Base-by-base conservation (phyloP, 192 early-diverging fungal genomes). In the Coemansia sp. region DNA sequence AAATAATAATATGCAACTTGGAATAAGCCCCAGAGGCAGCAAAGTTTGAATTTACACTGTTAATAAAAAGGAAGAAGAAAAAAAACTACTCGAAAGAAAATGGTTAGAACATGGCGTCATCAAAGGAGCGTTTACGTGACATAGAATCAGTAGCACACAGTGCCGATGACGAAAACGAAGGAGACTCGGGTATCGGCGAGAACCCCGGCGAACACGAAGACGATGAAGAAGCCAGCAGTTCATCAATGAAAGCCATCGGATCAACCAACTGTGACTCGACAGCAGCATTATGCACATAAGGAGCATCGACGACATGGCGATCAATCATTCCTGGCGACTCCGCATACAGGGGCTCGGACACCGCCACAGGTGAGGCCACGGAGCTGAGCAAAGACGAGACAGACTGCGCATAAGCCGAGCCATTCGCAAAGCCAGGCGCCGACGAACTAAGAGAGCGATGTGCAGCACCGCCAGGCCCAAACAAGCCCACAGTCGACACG, bases 71-170 rank as follows among this genome's bases (percentile, higher is more conserved):
- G n/a, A n/a, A n/a, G n/a, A n/a, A n/a, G n/a, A n/a, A n/a, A n/a
- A n/a, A n/a, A n/a, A n/a, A n/a, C n/a, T n/a, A n/a, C n/a, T n/a
- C n/a, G n/a, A n/a, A n/a, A n/a, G n/a, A 42, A 9, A 39, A 4
- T 14, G 11, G 10, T 65, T 66, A 75, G 20, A 75, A 62, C 66
- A 69, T 75, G 39, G 74, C 65, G 10, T 72, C 63, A 45, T 75
- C 73, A 51, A 63, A 81, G 11, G 78, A 75, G 28, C 78, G 72
- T 28, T 81, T 81, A 35, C 78, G 78, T n/a, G 60, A 60, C 38
- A 65, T 13, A 1, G 67, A 42, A 2, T 21, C 62, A 14, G 38
- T 8, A 3, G 31, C 48, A n/a, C 20, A 21, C 43, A 43, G 28
- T 16, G 61, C n/a, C 13, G 59, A 42, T 5, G 39, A 16, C 28